phyloP scores from a whole-genome alignment of 129 eudicot genomes.

The carrot (Daucus carota) region DH1_v3.0 NC_030383.2:4377001-4377500 shows the following conservation, averaged over 20 bases:
- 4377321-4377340: neutral
- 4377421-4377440: neutral
- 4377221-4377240: neutral
- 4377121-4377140: too few relatives aligned
- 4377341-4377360: neutral
- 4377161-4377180: neutral
- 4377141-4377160: neutral
- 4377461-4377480: neutral
- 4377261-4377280: neutral
- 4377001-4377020: too few relatives aligned
- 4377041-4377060: neutral
- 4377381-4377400: neutral
- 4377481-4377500: neutral
- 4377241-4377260: neutral
- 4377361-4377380: neutral
- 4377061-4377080: neutral
- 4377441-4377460: neutral
- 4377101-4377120: too few relatives aligned
- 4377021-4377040: too few relatives aligned
- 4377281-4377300: neutral
- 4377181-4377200: neutral
- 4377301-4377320: neutral
- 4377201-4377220: neutral
- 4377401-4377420: neutral
- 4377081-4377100: neutral